These are phyloP conservation scores for Lactifluus pinguis DNA, from an alignment of 768 basidiomycete genomes.

Conservation along the genomic window DNA sequence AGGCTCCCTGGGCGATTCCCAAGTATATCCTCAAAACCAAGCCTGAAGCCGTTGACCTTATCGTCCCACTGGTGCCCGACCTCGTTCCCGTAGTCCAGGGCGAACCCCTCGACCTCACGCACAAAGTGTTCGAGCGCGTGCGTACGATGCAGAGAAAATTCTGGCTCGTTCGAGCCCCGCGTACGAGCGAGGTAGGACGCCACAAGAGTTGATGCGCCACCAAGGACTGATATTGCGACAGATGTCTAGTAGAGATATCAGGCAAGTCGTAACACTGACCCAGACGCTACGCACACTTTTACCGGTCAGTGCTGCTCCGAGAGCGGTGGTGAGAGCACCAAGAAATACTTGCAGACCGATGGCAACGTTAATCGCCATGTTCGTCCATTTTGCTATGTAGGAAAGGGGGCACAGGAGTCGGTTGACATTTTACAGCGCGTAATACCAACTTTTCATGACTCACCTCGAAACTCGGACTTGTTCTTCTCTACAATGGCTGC, in stretches of 20 bases:
- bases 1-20: slow-evolving; percentile 28
- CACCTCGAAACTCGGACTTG: not conserved
- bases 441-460: not conserved
- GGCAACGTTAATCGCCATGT: slow-evolving; percentile 21
- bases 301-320: slow-evolving; percentile 22
- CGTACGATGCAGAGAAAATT: slow-evolving; percentile 44
- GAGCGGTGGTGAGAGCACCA: slow-evolving; percentile 24
- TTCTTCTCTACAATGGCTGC: not conserved
- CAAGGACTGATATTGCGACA: slow-evolving; percentile 33
- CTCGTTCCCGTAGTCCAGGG: slow-evolving; percentile 43
- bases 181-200: slow-evolving; percentile 66
- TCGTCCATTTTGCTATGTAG: slow-evolving; percentile 15
- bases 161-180: slow-evolving; percentile 63
- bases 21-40: slow-evolving; percentile 39
- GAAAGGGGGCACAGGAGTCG: not conserved
- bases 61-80: slow-evolving; percentile 29
- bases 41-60: slow-evolving; percentile 28
- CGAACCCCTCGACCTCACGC: slow-evolving; percentile 49
- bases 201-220: slow-evolving; percentile 57
- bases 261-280: not conserved
- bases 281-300: slow-evolving; percentile 2
- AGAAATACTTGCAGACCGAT: slow-evolving; percentile 25
- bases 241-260: slow-evolving; percentile 24
- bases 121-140: slow-evolving; percentile 61
- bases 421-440: not conserved